Base-by-base conservation (phyloP, 176 grass and related monocot genomes). In the Musa acuminata region DNA sequence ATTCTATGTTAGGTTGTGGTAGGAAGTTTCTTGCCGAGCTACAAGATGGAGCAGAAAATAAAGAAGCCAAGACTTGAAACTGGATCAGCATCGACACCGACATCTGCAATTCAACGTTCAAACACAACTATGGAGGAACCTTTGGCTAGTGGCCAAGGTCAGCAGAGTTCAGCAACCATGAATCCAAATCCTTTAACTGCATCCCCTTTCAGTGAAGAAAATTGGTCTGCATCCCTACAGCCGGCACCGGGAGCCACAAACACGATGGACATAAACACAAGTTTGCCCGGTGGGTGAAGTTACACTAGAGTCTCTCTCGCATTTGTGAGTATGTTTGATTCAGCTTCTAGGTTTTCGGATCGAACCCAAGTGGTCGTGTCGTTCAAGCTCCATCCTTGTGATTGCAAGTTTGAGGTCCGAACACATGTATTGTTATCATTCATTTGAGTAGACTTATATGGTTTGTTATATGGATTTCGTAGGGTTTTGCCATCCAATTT, bases 11-110 rank as follows among this genome's bases (percentile, higher is more conserved):
- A 99, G 95, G 83, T 99, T 23, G 95, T 99, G 75, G 88, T 99
- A 20, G 90, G 95, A 87, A 99, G 88, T 81, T 99, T 92, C 79
- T 77, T 99, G 2, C 95, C 90, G 8, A 89, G 91, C 17, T 91
- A 86, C 72, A 86, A 91, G 75, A 19, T 87, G 87, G 88, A 94
- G 49, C 95, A 89, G 62, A 88, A 86, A 75, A 83, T 75, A 21
- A 99, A 85, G 88, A 89, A 89, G 78, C 78, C 88, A 55, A 67
- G 84, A 74, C 54, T 91, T 11, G 91, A 87, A 64, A 71, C 90
- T 69, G 78, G 66, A 57, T n/a, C 90, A 1, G 76, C 81, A 62
- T 52, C 77, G 7, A 64, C 75, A 9, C 74, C 76, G 11, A 16
- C 68, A 26, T 23, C 82, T 1, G 13, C 84, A 6, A 43, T 99